Conservation (phyloP, 1,139 yeast species). For the Suhomyces bribrorum region DNA sequence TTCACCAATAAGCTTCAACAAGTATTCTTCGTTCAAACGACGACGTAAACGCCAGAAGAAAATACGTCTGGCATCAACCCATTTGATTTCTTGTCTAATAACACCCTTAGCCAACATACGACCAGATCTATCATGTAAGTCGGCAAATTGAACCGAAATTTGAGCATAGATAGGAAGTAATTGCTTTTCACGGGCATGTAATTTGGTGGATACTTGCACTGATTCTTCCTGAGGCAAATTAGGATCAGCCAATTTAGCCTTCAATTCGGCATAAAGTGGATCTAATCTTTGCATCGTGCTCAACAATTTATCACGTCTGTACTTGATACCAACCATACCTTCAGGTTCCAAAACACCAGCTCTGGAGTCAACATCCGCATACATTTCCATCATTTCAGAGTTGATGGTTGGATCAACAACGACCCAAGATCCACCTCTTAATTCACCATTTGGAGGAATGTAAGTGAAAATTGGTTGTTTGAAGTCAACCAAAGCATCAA, state of each 20-base stretch:
- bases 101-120: constrained; percentile 97
- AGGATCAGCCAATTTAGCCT: constrained; percentile 55
- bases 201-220: constrained; percentile 61
- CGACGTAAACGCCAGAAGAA: constrained; percentile 99
- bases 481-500: constrained; percentile 93
- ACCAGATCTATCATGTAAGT: constrained; percentile 94
- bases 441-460: constrained; percentile 96
- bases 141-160: constrained; percentile 94
- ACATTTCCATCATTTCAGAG: constrained; percentile 98
- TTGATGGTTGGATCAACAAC: constrained; percentile 98
- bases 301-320: constrained; percentile 87
- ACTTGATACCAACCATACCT: constrained; percentile 98
- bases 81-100: constrained; percentile 78
- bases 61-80: constrained; percentile 88
- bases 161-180: constrained; percentile 89
- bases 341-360: constrained; percentile 99
- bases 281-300: constrained; percentile 91
- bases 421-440: constrained; percentile 99
- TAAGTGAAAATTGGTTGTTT: constrained; percentile 95
- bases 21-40: constrained; percentile 89
- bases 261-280: constrained; percentile 66
- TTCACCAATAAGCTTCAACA: constrained; percentile 71
- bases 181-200: constrained; percentile 75
- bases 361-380: constrained; percentile 94
- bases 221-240: constrained; percentile 64